Conservation (phyloP, 75 land plant genomes). For the Cupressus sempervirens region DNA sequence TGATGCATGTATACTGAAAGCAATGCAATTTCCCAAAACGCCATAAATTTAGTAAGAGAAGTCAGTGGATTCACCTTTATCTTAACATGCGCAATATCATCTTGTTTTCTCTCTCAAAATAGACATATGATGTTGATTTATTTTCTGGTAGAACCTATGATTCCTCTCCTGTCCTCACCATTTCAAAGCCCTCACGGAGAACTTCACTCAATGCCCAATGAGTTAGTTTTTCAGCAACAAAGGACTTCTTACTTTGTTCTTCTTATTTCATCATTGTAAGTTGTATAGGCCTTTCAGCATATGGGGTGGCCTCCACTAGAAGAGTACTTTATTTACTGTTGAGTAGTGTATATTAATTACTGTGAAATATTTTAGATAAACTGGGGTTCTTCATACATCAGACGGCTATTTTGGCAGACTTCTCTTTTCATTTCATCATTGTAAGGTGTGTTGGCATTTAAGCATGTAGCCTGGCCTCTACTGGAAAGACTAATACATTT, state of each 20-base stretch:
- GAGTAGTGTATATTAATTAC: too few species aligned
- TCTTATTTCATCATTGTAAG: too few species aligned
- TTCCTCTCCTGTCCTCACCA: neutral
- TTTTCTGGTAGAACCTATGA: neutral
- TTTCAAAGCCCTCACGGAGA: neutral
- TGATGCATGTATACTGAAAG: conserved; percentile 40
- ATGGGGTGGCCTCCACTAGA: too few species aligned
- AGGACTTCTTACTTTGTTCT: neutral
- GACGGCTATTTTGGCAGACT: too few species aligned
- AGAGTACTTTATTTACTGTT: too few species aligned
- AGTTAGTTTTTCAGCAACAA: neutral
- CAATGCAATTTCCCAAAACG: conserved; percentile 20
- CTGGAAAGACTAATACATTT: too few species aligned
- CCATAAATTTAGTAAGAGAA: neutral
- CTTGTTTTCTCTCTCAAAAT: neutral
- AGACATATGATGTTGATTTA: neutral
- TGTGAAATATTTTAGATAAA: too few species aligned
- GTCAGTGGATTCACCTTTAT: neutral
- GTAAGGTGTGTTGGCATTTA: too few species aligned
- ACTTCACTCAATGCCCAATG: neutral
- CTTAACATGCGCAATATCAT: neutral
- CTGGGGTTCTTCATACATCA: too few species aligned
- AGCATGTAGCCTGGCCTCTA: too few species aligned
- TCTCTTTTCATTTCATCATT: too few species aligned
- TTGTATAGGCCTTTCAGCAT: too few species aligned